Base-by-base conservation (phyloP, 2,329 filamentous ascomycete genomes). In the Pleurostoma richardsiae region DNA sequence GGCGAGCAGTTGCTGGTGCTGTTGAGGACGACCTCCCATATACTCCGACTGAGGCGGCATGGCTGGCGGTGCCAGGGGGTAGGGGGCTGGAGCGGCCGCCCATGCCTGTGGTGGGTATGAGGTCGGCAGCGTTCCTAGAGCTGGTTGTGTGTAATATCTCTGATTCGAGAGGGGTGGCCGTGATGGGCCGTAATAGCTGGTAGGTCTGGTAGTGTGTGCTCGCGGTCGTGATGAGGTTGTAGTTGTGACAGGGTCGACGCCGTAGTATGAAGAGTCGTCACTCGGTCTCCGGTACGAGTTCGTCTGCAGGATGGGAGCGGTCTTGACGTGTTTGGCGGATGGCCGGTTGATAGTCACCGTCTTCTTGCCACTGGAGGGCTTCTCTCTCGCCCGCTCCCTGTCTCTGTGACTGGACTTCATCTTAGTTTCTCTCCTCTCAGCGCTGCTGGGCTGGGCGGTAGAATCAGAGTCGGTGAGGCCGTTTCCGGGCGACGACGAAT, bases 391-490 rank as follows among this genome's bases (percentile, higher is more conserved):
- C 38, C 56, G 61, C 38, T 61, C 59, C 42, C 19, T 49, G 5
- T 42, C 59, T 41, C 50, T 59, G 27, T 52, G 51, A 10, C 50
- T 59, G 31, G 58, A 49, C 41, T 56, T 59, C 46, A 51, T 62
- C 27, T 62, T 56, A 39, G 59, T 56, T 33, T 66, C 66, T 42
- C 59, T 62, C 45, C 61, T 56, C 19, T 56, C 52, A 10, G 62
- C 56, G 41, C 55, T 62, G 26, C 56, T 51, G 4, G 67, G 64
- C 30, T 70, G 70, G 36, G 66, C 60, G 11, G 69, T 73, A 39
- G 71, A 64, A 54, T 76, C 69, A 42, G 72, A 70, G 54, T 73
- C 72, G 51, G 64, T 67, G 38, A 67, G 52, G 31, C 51, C 60
- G 45, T 63, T 56, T 41, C 54, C 58, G 44, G 56, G 63, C 29